Percentiles rank a stretch among this genome's conserved stretches.
Conservation (phyloP, 306 rosid species). For the Prunus mira region DNA sequence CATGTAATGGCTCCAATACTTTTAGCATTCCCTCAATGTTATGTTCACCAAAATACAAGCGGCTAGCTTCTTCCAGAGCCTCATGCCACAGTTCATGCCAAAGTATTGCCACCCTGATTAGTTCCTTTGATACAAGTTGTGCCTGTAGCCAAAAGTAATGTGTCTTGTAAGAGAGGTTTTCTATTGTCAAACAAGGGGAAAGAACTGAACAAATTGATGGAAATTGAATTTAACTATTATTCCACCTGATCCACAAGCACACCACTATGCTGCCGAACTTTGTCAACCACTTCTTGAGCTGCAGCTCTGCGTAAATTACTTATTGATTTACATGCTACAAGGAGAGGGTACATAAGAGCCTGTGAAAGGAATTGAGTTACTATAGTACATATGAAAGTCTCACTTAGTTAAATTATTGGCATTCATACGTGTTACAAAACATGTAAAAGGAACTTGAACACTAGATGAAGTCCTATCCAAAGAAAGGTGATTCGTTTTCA, state of each 20-base stretch:
- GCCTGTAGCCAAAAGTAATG: conserved; percentile 52
- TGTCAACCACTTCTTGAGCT: conserved; percentile 96
- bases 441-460: conserved; percentile 12
- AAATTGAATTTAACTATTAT: conserved; percentile 13
- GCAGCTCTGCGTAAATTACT: conserved; percentile 90
- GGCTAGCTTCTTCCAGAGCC: conserved; percentile 96
- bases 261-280: conserved; percentile 96
- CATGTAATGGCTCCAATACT: conserved; percentile 96
- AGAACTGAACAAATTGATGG: background rate
- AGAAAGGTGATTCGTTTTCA: background rate
- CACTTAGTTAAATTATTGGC: conserved; percentile 6
- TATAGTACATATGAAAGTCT: conserved; percentile 4
- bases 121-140: conserved; percentile 89
- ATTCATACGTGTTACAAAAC: background rate
- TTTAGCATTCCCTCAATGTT: conserved; percentile 95
- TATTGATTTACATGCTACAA: conserved; percentile 95
- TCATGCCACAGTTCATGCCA: conserved; percentile 99
- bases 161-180: background rate
- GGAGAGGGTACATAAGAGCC: conserved; percentile 99
- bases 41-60: conserved; percentile 93
- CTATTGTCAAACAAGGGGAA: background rate
- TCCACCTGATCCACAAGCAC: conserved; percentile 92
- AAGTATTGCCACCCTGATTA: conserved; percentile 93
- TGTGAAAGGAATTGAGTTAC: conserved; percentile 31
- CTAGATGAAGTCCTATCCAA: background rate